Conservation (phyloP, 805 yeast genomes). For the Wickerhamomyces bisporus region DNA sequence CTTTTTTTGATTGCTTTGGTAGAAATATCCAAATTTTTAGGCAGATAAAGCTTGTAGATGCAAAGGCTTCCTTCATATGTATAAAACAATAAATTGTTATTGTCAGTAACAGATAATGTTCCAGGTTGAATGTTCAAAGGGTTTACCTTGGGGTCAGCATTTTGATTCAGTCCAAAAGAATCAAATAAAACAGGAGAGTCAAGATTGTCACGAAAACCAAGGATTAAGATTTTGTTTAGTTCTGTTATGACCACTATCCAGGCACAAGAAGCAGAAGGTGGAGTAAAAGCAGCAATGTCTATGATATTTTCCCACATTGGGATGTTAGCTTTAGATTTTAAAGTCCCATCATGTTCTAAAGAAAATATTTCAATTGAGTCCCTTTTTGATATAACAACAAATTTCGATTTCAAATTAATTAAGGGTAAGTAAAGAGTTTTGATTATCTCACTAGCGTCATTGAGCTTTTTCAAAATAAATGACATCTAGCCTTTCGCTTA, state of each 20-base stretch:
- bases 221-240: conserved; percentile 10
- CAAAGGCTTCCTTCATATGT: conserved; percentile 16
- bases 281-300: conserved; percentile 10
- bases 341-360: background rate
- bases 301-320: conserved; percentile 13
- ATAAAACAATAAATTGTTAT: conserved; percentile 8
- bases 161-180: conserved; percentile 8
- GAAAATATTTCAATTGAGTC: conserved; percentile 11
- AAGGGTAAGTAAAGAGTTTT: conserved; percentile 3
- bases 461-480: conserved; percentile 7
- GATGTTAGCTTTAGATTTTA: conserved; percentile 6
- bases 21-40: no score
- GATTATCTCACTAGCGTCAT: conserved; percentile 8
- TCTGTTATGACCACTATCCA: conserved; percentile 16
- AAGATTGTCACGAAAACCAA: conserved; percentile 12
- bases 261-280: conserved; percentile 4
- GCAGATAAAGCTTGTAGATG: conserved; percentile 9
- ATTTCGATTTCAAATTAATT: background rate
- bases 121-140: conserved; percentile 8
- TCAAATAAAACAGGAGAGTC: conserved; percentile 9
- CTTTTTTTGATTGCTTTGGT: no score
- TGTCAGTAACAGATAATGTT: conserved; percentile 12
- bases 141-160: conserved; percentile 2
- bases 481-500: no score
- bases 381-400: conserved; percentile 14